phyloP scores from a whole-genome alignment of 2,329 filamentous ascomycete species.

The Cadophora sp. region DNA sequence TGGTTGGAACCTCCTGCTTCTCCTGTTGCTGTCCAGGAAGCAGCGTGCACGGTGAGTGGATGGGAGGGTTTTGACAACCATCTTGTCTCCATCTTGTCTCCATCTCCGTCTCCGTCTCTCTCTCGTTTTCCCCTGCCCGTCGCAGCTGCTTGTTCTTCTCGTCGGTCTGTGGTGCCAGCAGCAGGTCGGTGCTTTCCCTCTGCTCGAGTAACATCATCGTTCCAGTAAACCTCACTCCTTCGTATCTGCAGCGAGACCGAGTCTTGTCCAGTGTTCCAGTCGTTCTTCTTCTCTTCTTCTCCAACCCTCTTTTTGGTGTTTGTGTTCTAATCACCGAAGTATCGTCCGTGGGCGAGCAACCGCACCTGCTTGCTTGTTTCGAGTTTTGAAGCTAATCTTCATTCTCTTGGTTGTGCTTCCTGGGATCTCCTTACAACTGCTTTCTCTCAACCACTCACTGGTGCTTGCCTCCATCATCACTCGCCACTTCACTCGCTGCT shows the following conservation, averaged over 20 bases:
- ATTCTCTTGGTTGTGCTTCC: slow-evolving; percentile 37
- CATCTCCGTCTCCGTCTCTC: background rate
- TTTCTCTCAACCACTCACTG: slow-evolving; percentile 11
- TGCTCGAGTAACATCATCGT: slow-evolving; percentile 18
- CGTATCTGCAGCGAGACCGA: slow-evolving; percentile 21
- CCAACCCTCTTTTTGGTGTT: slow-evolving; percentile 21
- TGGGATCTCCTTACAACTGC: slow-evolving; percentile 24
- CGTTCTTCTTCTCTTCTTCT: slow-evolving; percentile 24
- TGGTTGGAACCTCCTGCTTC: background rate
- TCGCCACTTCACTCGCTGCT: slow-evolving; percentile 10
- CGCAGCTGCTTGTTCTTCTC: slow-evolving; percentile 6
- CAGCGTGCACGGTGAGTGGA: slow-evolving; percentile 4
- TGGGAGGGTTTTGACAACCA: background rate
- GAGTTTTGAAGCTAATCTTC: slow-evolving; percentile 31
- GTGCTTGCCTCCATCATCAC: slow-evolving; percentile 1
- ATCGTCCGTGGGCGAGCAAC: slow-evolving; percentile 4
- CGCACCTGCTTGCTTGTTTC: slow-evolving; percentile 35
- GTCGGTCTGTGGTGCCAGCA: slow-evolving; percentile 7
- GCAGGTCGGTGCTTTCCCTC: slow-evolving; percentile 21
- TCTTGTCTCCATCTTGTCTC: background rate
- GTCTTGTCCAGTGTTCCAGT: slow-evolving; percentile 25
- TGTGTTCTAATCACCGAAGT: slow-evolving; percentile 2
- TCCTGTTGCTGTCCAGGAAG: background rate
- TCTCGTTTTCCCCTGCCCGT: background rate
- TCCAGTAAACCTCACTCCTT: slow-evolving; percentile 21